Evolutionary conservation across 805 yeast genomes (phyloP), one percentile per base, ranked within the genome.

Genomic region (Candida xyloterini): DNA sequence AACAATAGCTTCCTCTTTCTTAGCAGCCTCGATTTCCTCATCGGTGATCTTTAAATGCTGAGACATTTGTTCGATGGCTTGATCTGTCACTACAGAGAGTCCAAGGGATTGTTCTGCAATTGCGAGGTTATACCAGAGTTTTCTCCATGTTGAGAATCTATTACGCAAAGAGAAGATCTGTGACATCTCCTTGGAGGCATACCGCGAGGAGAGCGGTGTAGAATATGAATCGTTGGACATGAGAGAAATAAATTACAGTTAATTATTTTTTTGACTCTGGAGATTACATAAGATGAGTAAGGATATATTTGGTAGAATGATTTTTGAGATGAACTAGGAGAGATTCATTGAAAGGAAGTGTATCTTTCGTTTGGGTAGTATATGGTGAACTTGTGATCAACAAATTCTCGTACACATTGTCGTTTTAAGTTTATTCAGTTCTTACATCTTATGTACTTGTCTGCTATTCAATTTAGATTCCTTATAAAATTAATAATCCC

Each of bases 131-230:
- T 80, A 77, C 99, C 99, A 93, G 51, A 93, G 77, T 66, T 87
- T 87, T 77, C 99, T 86, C 99, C 99, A 93, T 28, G 99, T 93
- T 38, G 96, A 84, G 68, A 85, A 93, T 61, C 99, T 78, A 73
- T 85, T 93, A 70, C 96, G 81, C 59, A 84, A 66, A 33, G 98
- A 91, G 74, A 93, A 93, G 59, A 93, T 75, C 52, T 76, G 73
- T 45, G 96, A 83, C 99, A 93, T 93, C 72, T 93, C 99, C 60
- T 86, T 90, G 51, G 96, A 86, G 43, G 99, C 99, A 70, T 93
- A 93, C 71, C 99, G 83, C 42, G 97, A 84, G 42, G 98, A 87
- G 50, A 93, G 72, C 27, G 99, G 99, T 16, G 98, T 91, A 38
- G 87, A 66, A 70, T 91, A 91, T 48, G 81, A 77, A 65, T 91